Conservation (phyloP, 768 basidiomycete genomes). For the Hygrophoropsis aurantiaca region DNA sequence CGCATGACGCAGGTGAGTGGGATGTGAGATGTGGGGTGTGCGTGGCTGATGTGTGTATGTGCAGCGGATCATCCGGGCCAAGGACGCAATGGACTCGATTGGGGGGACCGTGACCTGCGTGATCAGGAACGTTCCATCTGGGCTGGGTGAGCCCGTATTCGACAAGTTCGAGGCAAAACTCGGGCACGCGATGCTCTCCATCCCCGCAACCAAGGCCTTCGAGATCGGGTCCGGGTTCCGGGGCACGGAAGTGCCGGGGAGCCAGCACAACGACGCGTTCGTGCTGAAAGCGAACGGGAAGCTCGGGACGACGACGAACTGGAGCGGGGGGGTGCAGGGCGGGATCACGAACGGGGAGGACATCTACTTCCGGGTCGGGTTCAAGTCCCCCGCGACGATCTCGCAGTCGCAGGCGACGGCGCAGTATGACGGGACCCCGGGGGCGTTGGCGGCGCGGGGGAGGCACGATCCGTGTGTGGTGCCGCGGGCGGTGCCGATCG, state of each 20-base stretch:
- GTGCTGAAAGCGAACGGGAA: conserved; percentile 62
- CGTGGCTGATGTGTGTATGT: too few species aligned
- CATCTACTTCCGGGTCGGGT: conserved; percentile 95
- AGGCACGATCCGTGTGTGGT: conserved; percentile 98
- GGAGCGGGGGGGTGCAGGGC: conserved; percentile 97
- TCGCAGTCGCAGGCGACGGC: conserved; percentile 88
- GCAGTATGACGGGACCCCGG: conserved; percentile 89
- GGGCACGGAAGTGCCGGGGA: conserved; percentile 91
- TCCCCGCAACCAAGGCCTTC: conserved; percentile 97
- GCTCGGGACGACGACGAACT: conserved; percentile 86
- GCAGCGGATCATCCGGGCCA: conserved; percentile 92
- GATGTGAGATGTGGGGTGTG: conserved; percentile 4
- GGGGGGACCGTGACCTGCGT: conserved; percentile 99
- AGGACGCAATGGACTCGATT: conserved; percentile 88
- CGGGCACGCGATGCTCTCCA: conserved; percentile 97
- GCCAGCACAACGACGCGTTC: conserved; percentile 92
- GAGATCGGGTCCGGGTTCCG: conserved; percentile 97
- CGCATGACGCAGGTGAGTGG: conserved; percentile 79
- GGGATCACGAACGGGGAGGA: conserved; percentile 97
- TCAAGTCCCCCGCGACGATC: conserved; percentile 99
- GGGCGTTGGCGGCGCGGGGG: conserved; percentile 86
- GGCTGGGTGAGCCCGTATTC: conserved; percentile 96
- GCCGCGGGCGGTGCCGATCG: conserved; percentile 94
- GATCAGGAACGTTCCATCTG: conserved; percentile 85
- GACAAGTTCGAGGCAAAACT: conserved; percentile 97